Percentiles rank a stretch among this genome's conserved stretches.
Evolutionary conservation across 179 eudicot species (phyloP).

Genomic region (Beta lomatogona): DNA sequence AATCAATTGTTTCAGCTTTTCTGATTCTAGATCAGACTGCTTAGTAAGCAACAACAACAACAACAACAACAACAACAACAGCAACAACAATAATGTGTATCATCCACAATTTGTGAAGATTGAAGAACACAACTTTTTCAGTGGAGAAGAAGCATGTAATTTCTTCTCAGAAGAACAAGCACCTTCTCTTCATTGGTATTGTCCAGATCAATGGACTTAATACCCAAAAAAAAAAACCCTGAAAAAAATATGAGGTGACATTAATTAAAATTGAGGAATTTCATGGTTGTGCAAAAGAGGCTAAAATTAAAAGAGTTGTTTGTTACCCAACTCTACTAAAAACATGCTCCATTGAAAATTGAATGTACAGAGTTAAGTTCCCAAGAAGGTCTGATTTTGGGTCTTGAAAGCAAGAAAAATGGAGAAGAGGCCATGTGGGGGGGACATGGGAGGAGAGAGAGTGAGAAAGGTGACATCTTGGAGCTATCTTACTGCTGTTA

Average conservation of each 20-base stretch:
- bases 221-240: background rate
- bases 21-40: conserved; percentile 31
- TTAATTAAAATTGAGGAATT: conserved; percentile 22
- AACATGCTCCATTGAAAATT: conserved; percentile 13
- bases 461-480: conserved; percentile 20
- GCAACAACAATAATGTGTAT: conserved; percentile 14
- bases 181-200: conserved; percentile 72
- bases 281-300: background rate
- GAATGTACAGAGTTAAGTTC: conserved; percentile 33
- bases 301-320: background rate
- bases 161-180: conserved; percentile 82
- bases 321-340: background rate
- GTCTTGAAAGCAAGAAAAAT: conserved; percentile 13
- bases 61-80: background rate
- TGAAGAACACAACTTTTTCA: conserved; percentile 71
- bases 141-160: conserved; percentile 71
- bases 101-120: conserved; percentile 65
- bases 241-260: background rate
- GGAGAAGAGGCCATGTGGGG: conserved; percentile 21
- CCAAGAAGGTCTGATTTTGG: conserved; percentile 14
- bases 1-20: conserved; percentile 34
- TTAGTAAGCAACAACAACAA: conserved; percentile 16
- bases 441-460: conserved; percentile 14
- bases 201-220: conserved; percentile 60
- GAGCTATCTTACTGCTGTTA: background rate